Evolutionary conservation across 2,329 filamentous ascomycete species (phyloP).

Genomic region (Exophiala spinifera): DNA sequence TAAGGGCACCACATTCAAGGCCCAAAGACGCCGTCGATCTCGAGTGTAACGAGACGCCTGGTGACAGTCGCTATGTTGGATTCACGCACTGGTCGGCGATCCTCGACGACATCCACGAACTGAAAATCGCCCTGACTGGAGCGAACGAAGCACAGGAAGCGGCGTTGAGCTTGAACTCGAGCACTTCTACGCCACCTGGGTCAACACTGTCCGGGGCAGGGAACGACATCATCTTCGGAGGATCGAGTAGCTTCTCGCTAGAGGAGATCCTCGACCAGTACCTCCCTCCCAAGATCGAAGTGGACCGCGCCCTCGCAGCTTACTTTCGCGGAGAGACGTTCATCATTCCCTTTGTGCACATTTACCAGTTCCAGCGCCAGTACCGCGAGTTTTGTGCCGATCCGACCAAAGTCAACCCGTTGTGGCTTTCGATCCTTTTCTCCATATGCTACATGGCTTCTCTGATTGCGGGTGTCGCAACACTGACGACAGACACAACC

Average conservation of each 20-base stretch:
- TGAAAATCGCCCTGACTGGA: constrained; percentile 11
- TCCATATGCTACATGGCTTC: constrained; percentile 44
- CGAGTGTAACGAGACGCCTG: background rate
- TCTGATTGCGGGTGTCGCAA: constrained; percentile 1
- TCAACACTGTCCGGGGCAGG: background rate
- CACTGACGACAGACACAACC: no score
- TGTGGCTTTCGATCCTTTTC: constrained; percentile 53
- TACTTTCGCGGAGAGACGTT: constrained; percentile 24
- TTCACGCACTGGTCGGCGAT: constrained; percentile 43
- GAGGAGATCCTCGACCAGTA: constrained; percentile 13
- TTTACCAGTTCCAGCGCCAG: constrained; percentile 32
- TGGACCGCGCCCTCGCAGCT: constrained; percentile 17
- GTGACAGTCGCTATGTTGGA: constrained; percentile 33
- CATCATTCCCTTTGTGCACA: constrained; percentile 21
- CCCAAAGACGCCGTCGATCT: background rate
- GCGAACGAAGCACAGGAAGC: background rate
- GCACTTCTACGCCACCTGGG: background rate
- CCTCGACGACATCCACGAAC: constrained; percentile 32
- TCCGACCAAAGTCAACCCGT: constrained; percentile 45
- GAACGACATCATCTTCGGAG: constrained; percentile 18
- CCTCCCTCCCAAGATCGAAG: constrained; percentile 16
- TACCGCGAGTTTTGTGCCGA: constrained; percentile 54
- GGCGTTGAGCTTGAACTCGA: no score
- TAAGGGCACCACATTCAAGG: background rate
- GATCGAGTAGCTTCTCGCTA: constrained; percentile 7